These are phyloP conservation scores for Pycnococcus provasolii DNA, from an alignment of 139 green algal species.

Conservation along the genomic window DNA sequence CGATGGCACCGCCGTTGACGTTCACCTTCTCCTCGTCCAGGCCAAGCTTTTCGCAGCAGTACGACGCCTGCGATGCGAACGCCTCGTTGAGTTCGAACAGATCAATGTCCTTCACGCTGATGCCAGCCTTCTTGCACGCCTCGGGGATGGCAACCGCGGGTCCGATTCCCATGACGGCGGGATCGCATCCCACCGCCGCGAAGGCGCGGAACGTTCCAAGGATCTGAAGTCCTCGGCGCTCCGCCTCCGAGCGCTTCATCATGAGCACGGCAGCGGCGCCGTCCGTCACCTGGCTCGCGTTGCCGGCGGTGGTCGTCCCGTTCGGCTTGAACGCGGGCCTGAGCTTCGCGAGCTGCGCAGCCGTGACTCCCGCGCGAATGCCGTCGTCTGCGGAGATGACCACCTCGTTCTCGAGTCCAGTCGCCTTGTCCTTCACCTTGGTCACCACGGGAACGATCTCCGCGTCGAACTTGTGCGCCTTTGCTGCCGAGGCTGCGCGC, in stretches of 20 bases:
- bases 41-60: constrained; percentile 72
- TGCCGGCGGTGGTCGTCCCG: constrained; percentile 84
- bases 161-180: constrained; percentile 92
- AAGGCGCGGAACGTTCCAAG: constrained; percentile 85
- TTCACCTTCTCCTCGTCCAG: constrained; percentile 84
- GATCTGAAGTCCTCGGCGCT: constrained; percentile 64
- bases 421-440: constrained; percentile 68
- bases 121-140: constrained; percentile 50
- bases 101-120: constrained; percentile 83
- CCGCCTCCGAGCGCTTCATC: constrained; percentile 83
- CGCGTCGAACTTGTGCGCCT: constrained; percentile 69
- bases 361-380: constrained; percentile 62
- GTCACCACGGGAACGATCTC: constrained; percentile 95
- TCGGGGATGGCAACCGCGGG: constrained; percentile 89
- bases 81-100: constrained; percentile 98
- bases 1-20: constrained; percentile 93
- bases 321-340: constrained; percentile 82
- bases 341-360: constrained; percentile 56
- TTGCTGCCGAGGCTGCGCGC: constrained; percentile 66
- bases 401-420: constrained; percentile 55
- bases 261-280: constrained; percentile 79
- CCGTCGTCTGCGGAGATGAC: constrained; percentile 78
- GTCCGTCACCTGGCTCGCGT: constrained; percentile 74
- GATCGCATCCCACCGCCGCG: constrained; percentile 81
- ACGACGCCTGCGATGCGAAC: constrained; percentile 58